Evolutionary conservation across 2,329 filamentous ascomycete genomes (phyloP), one percentile per base, ranked within the genome.

Genomic region (Arthrobotrys megalospora): DNA sequence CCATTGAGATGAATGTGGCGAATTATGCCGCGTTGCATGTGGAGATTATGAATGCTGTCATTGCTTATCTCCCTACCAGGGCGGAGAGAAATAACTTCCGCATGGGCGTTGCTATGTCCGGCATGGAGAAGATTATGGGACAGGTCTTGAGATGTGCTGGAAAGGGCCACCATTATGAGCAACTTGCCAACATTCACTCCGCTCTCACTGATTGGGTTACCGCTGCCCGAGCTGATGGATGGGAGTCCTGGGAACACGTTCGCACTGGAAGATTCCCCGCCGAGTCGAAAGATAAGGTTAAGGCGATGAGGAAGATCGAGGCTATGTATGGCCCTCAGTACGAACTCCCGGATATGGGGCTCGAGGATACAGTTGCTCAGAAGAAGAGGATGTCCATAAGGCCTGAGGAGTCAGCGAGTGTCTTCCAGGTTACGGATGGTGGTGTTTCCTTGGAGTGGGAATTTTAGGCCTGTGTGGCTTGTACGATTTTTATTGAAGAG

Each of bases 1-100:
- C 96, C 67, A 96, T 98, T 8, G 96, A 99, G 85, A 98, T 96
- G 96, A 96, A 98, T 83, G 96, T 96, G 1, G 98, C 96, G 8
- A 97, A 97, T 84, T 98, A 98, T 83, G 88, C 98, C 10, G 93
- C 95, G 16, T 93, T 92, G 0, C 95, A 99, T 82, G 88, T 99
- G 8, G 96, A 98, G 82, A 90, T 99, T 10, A 86, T 98, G 82
- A 99, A 98, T 82, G 95, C 93, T 34, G 90, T 98, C 71, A 86
- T 98, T 72, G 93, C 95, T 0, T 95, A 91, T 75, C 88, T 96
- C 0, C 91, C 93, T 0, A 91, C 90, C 0, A 81, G 83, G 1
- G 85, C 88, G 24, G 90, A 92, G 73, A 92, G 96, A 76, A 97
- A 97, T 84, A 83, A 85, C 0, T 88, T 98, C 10, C 91, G 96